These are phyloP conservation scores for Boletus rubroflammeus DNA, from an alignment of 768 basidiomycete species.

Conservation along the genomic window DNA sequence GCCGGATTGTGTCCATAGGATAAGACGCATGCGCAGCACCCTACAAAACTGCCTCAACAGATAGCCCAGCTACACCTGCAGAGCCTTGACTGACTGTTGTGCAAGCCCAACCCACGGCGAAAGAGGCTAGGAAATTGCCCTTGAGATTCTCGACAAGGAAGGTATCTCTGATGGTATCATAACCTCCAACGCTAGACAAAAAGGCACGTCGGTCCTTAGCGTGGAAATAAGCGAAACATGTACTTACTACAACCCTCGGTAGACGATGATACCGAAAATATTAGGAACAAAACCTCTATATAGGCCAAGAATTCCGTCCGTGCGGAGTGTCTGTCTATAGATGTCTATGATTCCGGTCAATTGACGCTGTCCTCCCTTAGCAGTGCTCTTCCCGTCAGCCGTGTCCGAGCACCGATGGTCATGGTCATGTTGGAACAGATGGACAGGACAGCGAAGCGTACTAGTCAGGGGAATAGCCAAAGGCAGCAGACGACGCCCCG, in stretches of 20 bases:
- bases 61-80: background rate
- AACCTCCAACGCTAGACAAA: slow-evolving; percentile 38
- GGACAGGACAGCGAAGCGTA: slow-evolving; percentile 10
- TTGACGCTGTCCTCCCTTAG: slow-evolving; percentile 39
- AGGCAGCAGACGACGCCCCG: slow-evolving; percentile 40
- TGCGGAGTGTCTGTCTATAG: slow-evolving; percentile 39
- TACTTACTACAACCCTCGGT: slow-evolving; percentile 43
- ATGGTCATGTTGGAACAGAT: background rate
- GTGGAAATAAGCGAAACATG: background rate
- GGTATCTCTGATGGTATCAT: slow-evolving; percentile 39
- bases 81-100: slow-evolving; percentile 33
- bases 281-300: slow-evolving; percentile 43
- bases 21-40: slow-evolving; percentile 39
- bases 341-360: slow-evolving; percentile 41
- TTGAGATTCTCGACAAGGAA: slow-evolving; percentile 37
- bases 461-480: slow-evolving; percentile 48
- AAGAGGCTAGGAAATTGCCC: slow-evolving; percentile 40
- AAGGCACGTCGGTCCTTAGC: background rate
- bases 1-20: slow-evolving; percentile 42
- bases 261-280: slow-evolving; percentile 41
- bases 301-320: slow-evolving; percentile 40
- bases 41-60: slow-evolving; percentile 15
- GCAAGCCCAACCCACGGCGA: slow-evolving; percentile 39
- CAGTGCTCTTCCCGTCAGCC: slow-evolving; percentile 38
- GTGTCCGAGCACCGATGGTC: slow-evolving; percentile 36